phyloP scores from a whole-genome alignment of 2,329 filamentous ascomycete genomes.

The Beauveria australis region DNA sequence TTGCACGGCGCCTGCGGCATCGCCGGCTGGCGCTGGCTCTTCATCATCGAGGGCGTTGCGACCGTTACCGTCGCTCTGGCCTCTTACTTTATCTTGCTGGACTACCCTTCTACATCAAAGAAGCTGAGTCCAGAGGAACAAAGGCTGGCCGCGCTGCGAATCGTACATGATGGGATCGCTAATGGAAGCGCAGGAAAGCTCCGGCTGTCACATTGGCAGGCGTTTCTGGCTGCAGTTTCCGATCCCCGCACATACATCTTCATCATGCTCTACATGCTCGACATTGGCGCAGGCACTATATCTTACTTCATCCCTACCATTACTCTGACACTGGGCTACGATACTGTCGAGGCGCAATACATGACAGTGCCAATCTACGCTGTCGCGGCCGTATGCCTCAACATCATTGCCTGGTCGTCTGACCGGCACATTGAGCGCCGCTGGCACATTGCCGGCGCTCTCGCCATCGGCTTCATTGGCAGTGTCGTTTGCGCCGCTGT shows the following conservation, averaged over 20 bases:
- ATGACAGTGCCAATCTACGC: constrained; percentile 32
- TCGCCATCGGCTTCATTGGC: constrained; percentile 16
- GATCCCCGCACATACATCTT: constrained; percentile 42
- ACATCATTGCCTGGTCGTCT: constrained; percentile 17
- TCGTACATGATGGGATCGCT: constrained; percentile 40
- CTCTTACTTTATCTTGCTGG: constrained; percentile 54
- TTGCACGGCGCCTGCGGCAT: constrained; percentile 56
- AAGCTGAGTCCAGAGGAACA: constrained; percentile 56
- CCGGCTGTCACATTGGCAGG: constrained; percentile 22
- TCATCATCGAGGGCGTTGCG: constrained; percentile 58
- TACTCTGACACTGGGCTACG: constrained; percentile 39
- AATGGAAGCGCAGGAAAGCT: constrained; percentile 21
- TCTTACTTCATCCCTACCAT: constrained; percentile 48
- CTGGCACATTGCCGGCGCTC: constrained; percentile 16
- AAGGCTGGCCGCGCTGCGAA: constrained; percentile 50
- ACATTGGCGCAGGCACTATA: constrained; percentile 36
- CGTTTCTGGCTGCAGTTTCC: constrained; percentile 26
- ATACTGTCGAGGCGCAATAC: constrained; percentile 34
- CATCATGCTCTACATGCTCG: constrained; percentile 40
- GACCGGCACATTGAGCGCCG: constrained; percentile 16
- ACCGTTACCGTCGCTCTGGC: constrained; percentile 42
- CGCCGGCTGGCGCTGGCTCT: constrained; percentile 51
- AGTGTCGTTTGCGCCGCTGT: constrained; percentile 18
- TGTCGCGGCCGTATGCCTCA: constrained; percentile 19
- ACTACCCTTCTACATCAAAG: constrained; percentile 53